Evolutionary conservation across 75 land plant species (phyloP).

Genomic region (Adiantum capillusveneris): DNA sequence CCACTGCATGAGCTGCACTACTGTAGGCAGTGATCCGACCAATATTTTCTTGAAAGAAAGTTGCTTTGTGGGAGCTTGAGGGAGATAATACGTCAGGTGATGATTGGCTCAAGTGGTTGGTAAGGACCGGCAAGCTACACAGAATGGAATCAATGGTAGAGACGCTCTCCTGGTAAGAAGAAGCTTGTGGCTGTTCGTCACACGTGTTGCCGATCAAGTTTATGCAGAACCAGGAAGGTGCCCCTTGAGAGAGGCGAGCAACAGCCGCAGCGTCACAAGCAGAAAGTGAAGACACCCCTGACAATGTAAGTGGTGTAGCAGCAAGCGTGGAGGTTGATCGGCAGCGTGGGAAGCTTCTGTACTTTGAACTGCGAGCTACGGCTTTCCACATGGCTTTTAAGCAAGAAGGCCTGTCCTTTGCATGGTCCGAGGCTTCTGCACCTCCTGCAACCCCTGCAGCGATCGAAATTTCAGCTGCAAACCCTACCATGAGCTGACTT

Average conservation of each 20-base stretch:
- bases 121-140: not conserved
- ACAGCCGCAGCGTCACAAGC: not conserved
- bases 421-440: too few relatives aligned
- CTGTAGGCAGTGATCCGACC: too few relatives aligned
- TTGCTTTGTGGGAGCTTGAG: not conserved
- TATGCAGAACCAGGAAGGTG: not conserved
- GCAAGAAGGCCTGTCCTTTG: too few relatives aligned
- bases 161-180: not conserved
- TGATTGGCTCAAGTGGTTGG: not conserved
- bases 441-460: too few relatives aligned
- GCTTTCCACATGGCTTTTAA: constrained; percentile 3
- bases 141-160: not conserved
- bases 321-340: not conserved
- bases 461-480: too few relatives aligned
- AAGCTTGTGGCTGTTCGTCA: not conserved
- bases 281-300: not conserved
- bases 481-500: too few relatives aligned
- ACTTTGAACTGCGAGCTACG: not conserved
- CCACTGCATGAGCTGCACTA: too few relatives aligned
- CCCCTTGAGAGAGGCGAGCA: constrained; percentile 1
- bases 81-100: not conserved
- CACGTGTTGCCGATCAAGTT: not conserved
- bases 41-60: too few relatives aligned
- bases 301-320: not conserved
- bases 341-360: not conserved